These are phyloP conservation scores for Diaporthe vexans DNA, from an alignment of 2,329 filamentous ascomycete species.

Conservation along the genomic window DNA sequence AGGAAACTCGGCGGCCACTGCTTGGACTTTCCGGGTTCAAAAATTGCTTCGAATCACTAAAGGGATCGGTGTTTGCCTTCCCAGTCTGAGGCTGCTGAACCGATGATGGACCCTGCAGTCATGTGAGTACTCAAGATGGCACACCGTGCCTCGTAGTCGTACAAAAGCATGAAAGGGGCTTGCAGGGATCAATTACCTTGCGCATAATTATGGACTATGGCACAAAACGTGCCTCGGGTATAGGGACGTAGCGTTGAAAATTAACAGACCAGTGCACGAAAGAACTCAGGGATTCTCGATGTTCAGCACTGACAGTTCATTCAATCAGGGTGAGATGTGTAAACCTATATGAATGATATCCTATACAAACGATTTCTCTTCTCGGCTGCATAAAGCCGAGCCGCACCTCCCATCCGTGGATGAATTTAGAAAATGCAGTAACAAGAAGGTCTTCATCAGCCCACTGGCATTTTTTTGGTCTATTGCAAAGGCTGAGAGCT, in stretches of 20 bases:
- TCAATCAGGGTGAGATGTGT: neutral
- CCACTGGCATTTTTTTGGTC: neutral
- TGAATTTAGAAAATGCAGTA: neutral
- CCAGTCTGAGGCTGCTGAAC: neutral
- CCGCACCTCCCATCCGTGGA: neutral
- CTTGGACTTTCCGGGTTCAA: neutral
- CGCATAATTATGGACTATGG: neutral
- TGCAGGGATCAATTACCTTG: neutral
- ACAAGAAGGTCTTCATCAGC: too few species aligned
- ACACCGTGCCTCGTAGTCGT: neutral
- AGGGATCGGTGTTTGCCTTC: neutral
- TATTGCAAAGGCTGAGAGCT: neutral
- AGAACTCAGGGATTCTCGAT: too few species aligned
- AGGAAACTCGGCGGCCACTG: neutral
- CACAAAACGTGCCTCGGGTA: too few species aligned
- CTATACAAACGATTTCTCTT: neutral
- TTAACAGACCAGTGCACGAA: too few species aligned
- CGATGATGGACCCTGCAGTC: neutral
- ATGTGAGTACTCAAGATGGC: neutral
- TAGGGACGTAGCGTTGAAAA: too few species aligned
- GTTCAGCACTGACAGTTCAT: neutral
- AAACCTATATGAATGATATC: neutral
- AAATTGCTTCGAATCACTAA: neutral
- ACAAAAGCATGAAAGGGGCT: neutral
- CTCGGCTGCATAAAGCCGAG: neutral